phyloP scores from a whole-genome alignment of 768 basidiomycete species.

The Russula abietina region DNA sequence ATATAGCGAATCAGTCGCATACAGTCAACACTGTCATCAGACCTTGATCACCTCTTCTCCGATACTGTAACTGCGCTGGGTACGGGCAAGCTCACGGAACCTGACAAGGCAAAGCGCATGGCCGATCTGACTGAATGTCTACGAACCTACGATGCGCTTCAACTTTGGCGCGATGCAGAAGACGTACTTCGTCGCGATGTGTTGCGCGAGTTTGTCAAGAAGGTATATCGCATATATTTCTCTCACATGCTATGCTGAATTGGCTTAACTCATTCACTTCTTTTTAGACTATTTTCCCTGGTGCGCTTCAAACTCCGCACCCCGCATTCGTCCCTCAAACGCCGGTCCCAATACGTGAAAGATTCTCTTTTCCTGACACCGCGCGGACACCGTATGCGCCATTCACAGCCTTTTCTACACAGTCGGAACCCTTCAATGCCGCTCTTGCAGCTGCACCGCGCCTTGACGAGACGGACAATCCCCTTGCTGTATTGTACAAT shows the following conservation, averaged over 20 bases:
- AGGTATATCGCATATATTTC: constrained; percentile 41
- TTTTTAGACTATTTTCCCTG: constrained; percentile 64
- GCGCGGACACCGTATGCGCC: constrained; percentile 53
- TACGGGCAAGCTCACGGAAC: constrained; percentile 47
- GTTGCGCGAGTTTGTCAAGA: constrained; percentile 68
- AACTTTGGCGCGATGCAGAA: constrained; percentile 84
- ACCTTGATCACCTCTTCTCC: constrained; percentile 79
- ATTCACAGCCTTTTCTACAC: constrained; percentile 43
- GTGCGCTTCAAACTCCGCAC: constrained; percentile 59
- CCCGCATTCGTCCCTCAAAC: constrained; percentile 76
- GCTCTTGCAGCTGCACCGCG: constrained; percentile 39
- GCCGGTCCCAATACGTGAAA: constrained; percentile 42
- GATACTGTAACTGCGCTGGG: constrained; percentile 49
- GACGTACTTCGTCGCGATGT: constrained; percentile 72
- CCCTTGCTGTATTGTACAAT: constrained; percentile 74
- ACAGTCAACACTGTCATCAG: constrained; percentile 75
- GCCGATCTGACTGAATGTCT: constrained; percentile 74
- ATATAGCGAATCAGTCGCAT: constrained; percentile 76
- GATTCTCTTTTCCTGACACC: constrained; percentile 33
- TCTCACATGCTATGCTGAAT: neutral
- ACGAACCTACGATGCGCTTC: constrained; percentile 69
- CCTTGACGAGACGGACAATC: constrained; percentile 59
- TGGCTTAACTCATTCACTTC: neutral
- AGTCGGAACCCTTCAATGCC: constrained; percentile 38
- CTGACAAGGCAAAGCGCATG: constrained; percentile 56